Conservation (phyloP, 495 filamentous ascomycete genomes). For the Podospora pseudoanserina region DNA sequence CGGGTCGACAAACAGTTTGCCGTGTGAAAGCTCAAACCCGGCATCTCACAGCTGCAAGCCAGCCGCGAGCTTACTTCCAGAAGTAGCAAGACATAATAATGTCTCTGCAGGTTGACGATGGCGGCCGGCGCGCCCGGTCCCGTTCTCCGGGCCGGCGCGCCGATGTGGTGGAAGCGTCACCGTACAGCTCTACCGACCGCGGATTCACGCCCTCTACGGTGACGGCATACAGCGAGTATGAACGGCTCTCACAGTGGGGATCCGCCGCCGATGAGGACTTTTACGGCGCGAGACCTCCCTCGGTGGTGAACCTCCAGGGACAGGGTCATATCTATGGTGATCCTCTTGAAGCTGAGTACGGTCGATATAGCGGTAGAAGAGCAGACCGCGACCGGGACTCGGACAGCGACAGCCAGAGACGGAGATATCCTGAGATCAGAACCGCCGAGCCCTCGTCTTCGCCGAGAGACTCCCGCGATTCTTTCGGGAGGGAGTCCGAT, state of each 20-base stretch:
- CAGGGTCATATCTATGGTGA: constrained; percentile 21
- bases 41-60: not conserved
- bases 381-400: constrained; percentile 28
- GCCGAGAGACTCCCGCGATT: constrained; percentile 31
- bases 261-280: constrained; percentile 28
- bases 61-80: not conserved
- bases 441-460: constrained; percentile 20
- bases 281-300: constrained; percentile 17
- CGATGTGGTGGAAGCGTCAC: constrained; percentile 44
- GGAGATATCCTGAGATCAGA: constrained; percentile 26
- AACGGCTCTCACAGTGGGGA: constrained; percentile 33
- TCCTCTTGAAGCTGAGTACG: constrained; percentile 25
- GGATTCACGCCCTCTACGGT: constrained; percentile 31
- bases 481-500: constrained; percentile 37
- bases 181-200: constrained; percentile 41
- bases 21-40: not conserved
- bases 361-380: constrained; percentile 24
- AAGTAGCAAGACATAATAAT: constrained; percentile 15
- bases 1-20: not conserved
- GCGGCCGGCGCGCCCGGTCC: constrained; percentile 58
- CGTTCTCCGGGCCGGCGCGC: constrained; percentile 52
- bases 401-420: constrained; percentile 13
- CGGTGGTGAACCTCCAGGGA: not conserved
- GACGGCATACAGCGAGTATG: constrained; percentile 36
- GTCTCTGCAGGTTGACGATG: constrained; percentile 56